Conservation (phyloP, 2,329 filamentous ascomycete species). For the Sporothrix euskadiensis region DNA sequence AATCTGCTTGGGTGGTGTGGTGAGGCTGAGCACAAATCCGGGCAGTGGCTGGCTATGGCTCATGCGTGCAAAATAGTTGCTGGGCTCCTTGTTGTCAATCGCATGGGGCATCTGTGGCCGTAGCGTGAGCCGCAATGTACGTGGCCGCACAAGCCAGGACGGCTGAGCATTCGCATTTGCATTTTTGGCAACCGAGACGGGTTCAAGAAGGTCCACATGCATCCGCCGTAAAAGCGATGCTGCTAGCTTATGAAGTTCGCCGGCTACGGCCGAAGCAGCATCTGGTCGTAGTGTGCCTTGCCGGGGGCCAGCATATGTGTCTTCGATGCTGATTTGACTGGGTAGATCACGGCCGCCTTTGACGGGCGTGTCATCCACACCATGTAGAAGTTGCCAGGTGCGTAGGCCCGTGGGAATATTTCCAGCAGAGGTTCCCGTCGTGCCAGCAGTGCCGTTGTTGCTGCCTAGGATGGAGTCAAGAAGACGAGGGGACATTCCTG, state of each 20-base stretch:
- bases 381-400: constrained; percentile 78
- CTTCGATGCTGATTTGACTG: constrained; percentile 90
- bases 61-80: constrained; percentile 63
- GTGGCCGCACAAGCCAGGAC: constrained; percentile 76
- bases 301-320: constrained; percentile 72
- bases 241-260: constrained; percentile 68
- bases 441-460: constrained; percentile 59
- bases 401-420: constrained; percentile 59
- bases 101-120: constrained; percentile 49
- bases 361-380: constrained; percentile 74
- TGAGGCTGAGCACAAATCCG: constrained; percentile 68
- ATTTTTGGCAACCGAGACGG: background rate
- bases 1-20: constrained; percentile 21
- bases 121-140: constrained; percentile 77
- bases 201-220: constrained; percentile 69
- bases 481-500: constrained; percentile 61
- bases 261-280: constrained; percentile 60
- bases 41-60: constrained; percentile 67
- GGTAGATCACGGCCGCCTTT: constrained; percentile 70
- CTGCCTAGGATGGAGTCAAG: constrained; percentile 67
- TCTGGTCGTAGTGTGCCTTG: constrained; percentile 66
- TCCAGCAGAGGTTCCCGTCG: background rate
- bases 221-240: constrained; percentile 74
- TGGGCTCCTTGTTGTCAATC: background rate
- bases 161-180: constrained; percentile 30